Conservation (phyloP, 2,329 filamentous ascomycete genomes). For the Aureobasidium sp. region DNA sequence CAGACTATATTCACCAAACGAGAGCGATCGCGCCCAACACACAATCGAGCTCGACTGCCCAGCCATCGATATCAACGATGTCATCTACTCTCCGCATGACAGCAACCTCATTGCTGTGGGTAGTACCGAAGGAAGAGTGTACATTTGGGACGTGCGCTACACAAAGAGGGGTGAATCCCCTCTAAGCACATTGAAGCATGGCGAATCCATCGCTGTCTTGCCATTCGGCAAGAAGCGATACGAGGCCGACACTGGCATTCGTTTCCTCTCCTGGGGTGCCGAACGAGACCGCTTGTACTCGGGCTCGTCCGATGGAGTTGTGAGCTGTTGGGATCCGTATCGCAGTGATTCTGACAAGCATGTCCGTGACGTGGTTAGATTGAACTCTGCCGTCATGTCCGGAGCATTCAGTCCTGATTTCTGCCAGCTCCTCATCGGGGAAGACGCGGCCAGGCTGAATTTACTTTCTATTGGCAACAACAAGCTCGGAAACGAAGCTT, state of each 20-base stretch:
- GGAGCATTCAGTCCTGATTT: slow-evolving; percentile 51
- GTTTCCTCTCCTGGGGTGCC: slow-evolving; percentile 51
- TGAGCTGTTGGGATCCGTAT: slow-evolving; percentile 55
- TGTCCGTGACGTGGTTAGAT: slow-evolving; percentile 43
- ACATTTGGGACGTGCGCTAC: slow-evolving; percentile 53
- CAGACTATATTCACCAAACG: slow-evolving; percentile 45
- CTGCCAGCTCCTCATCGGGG: slow-evolving; percentile 50
- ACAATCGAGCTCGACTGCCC: slow-evolving; percentile 48
- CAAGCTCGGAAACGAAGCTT: slow-evolving; percentile 22
- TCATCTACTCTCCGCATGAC: slow-evolving; percentile 41
- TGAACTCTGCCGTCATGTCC: slow-evolving; percentile 51
- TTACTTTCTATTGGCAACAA: slow-evolving; percentile 41
- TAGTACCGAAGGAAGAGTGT: slow-evolving; percentile 53
- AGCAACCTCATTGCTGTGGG: slow-evolving; percentile 50
- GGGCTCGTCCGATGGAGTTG: slow-evolving; percentile 53
- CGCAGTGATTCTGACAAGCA: slow-evolving; percentile 45
- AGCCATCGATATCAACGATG: slow-evolving; percentile 55
- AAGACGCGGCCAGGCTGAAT: slow-evolving; percentile 49
- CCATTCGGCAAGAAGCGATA: slow-evolving; percentile 40
- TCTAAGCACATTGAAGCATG: slow-evolving; percentile 47
- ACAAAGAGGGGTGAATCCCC: slow-evolving; percentile 33
- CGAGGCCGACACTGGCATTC: slow-evolving; percentile 50
- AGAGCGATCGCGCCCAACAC: slow-evolving; percentile 22
- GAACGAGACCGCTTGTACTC: slow-evolving; percentile 49
- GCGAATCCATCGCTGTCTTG: slow-evolving; percentile 43